Evolutionary conservation across 768 basidiomycete species (phyloP).

Genomic region (Termitomyces sp.): DNA sequence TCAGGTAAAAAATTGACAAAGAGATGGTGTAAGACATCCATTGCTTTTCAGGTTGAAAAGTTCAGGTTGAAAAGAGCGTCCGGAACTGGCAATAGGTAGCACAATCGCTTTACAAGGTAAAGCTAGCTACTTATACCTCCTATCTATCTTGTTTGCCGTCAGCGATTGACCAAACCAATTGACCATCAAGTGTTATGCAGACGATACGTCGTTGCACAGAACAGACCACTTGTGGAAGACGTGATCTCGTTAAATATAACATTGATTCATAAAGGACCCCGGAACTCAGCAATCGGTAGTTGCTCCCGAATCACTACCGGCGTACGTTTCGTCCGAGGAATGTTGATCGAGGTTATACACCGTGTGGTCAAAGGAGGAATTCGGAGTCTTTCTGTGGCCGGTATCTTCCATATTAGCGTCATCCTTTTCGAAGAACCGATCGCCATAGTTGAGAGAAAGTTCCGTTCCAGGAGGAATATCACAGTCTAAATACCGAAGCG

Average conservation of each 20-base stretch:
- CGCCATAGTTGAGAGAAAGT: constrained; percentile 54
- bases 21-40: too few relatives aligned
- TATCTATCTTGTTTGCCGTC: background rate
- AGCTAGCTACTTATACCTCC: background rate
- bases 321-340: constrained; percentile 17
- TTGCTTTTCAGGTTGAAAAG: too few relatives aligned
- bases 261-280: background rate
- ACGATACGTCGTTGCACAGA: background rate
- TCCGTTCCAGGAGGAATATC: constrained; percentile 38
- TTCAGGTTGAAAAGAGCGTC: too few relatives aligned
- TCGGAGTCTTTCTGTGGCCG: background rate
- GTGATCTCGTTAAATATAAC: background rate
- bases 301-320: background rate
- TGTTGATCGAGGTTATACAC: constrained; percentile 13
- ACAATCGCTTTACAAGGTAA: background rate
- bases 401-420: background rate
- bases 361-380: background rate
- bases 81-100: background rate
- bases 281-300: background rate
- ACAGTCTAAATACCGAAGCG: constrained; percentile 24
- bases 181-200: background rate
- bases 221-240: background rate
- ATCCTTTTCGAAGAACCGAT: constrained; percentile 33
- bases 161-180: background rate
- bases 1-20: too few relatives aligned